Percentiles rank a stretch among this genome's conserved stretches.
Evolutionary conservation across 805 yeast species (phyloP).

Genomic region (Cyberlindnera meyerae): DNA sequence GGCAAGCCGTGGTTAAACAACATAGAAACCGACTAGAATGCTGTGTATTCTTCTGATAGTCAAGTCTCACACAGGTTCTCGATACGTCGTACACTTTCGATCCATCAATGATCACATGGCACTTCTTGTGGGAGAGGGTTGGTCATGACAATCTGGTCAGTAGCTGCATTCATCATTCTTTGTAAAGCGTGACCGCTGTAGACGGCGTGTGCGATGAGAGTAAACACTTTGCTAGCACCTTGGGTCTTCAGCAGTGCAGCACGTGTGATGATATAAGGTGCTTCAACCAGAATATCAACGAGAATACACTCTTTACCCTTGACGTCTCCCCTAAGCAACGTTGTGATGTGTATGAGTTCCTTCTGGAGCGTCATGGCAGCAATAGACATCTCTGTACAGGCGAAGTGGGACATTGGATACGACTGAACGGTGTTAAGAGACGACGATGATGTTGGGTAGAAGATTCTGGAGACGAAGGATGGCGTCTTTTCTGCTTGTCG

Average conservation of each 20-base stretch:
- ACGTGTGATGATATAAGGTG: constrained; percentile 84
- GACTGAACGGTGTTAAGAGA: constrained; percentile 9
- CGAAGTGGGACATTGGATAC: constrained; percentile 4
- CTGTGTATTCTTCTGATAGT: constrained; percentile 94
- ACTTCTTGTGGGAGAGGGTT: constrained; percentile 84
- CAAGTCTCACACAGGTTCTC: constrained; percentile 83
- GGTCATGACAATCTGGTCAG: constrained; percentile 84
- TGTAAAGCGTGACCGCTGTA: constrained; percentile 87
- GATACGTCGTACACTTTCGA: constrained; percentile 85
- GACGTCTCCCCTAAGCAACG: constrained; percentile 96
- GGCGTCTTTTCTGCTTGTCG: constrained; percentile 82
- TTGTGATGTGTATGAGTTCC: constrained; percentile 55
- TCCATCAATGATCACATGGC: constrained; percentile 51
- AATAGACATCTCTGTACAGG: constrained; percentile 4
- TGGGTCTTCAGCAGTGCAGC: constrained; percentile 93
- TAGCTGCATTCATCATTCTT: constrained; percentile 58
- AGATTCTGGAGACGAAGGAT: too few species aligned
- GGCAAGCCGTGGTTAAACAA: constrained; percentile 73
- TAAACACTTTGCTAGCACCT: constrained; percentile 84
- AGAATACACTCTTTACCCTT: constrained; percentile 80
- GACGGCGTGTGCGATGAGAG: constrained; percentile 87
- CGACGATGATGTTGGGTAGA: too few species aligned
- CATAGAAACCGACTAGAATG: constrained; percentile 93
- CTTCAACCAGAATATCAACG: constrained; percentile 90
- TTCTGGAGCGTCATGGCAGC: constrained; percentile 11